Percentiles rank a stretch among this genome's conserved stretches.
Evolutionary conservation across 177 flowering plant genomes (phyloP).

Genomic region (Telopea speciosissima): DNA sequence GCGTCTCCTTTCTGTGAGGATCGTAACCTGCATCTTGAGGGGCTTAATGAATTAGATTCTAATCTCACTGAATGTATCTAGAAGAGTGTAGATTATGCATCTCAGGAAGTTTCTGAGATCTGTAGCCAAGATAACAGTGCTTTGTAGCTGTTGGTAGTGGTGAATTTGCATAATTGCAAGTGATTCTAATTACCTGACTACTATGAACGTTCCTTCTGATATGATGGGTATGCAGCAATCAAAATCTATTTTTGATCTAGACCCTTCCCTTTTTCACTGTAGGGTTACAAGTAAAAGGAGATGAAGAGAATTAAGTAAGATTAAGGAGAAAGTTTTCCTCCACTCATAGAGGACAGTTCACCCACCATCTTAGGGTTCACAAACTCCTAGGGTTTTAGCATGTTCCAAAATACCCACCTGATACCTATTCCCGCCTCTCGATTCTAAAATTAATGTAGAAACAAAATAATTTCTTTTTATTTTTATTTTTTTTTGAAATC

Average conservation of each 20-base stretch:
- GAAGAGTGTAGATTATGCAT: neutral
- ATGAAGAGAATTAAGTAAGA: neutral
- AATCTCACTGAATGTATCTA: neutral
- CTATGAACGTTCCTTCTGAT: neutral
- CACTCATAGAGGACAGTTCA: no score
- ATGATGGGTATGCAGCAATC: neutral
- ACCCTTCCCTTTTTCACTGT: no score
- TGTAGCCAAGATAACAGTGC: neutral
- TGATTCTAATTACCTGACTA: neutral
- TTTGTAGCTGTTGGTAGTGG: neutral
- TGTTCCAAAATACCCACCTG: no score
- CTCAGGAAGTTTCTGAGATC: neutral
- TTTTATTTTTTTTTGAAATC: no score
- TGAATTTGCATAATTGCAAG: neutral
- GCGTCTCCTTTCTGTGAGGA: neutral
- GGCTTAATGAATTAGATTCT: neutral
- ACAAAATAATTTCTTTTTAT: no score
- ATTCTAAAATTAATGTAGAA: no score
- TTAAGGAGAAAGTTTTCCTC: no score
- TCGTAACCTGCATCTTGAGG: neutral
- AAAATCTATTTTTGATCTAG: no score
- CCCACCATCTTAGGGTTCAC: no score
- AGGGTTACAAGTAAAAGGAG: no score
- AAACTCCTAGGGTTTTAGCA: no score
- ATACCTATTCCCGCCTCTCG: no score